Evolutionary conservation across 192 early-diverging fungal genomes (phyloP).

Genomic region (Mortierella claussenii): DNA sequence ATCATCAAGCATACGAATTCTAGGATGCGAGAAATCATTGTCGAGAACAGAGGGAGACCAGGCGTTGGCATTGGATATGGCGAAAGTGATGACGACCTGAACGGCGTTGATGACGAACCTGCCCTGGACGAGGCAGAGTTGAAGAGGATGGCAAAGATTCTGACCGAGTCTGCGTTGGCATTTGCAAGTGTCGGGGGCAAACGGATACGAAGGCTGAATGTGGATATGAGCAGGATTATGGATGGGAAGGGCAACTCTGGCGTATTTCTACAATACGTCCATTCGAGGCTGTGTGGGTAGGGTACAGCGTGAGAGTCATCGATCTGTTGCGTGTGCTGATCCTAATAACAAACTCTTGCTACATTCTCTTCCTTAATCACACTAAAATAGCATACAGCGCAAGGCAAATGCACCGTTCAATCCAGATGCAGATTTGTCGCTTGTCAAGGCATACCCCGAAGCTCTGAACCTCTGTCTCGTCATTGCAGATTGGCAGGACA

Average conservation of each 20-base stretch:
- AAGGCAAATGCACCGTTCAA: slow-evolving; percentile 59
- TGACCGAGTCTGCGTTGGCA: slow-evolving; percentile 33
- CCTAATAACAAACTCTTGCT: not conserved
- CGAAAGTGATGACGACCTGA: slow-evolving; percentile 1
- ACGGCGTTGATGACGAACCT: not conserved
- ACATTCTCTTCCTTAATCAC: no score
- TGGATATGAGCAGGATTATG: slow-evolving; percentile 45
- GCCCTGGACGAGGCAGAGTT: slow-evolving; percentile 22
- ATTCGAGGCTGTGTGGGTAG: slow-evolving; percentile 88
- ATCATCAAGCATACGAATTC: slow-evolving; percentile 18
- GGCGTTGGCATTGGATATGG: slow-evolving; percentile 4
- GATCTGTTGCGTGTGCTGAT: not conserved
- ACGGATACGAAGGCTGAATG: slow-evolving; percentile 15
- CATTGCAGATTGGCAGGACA: slow-evolving; percentile 82
- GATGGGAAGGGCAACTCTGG: slow-evolving; percentile 93
- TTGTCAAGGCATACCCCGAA: slow-evolving; percentile 70
- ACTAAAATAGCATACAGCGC: slow-evolving; percentile 89
- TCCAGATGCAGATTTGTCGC: slow-evolving; percentile 62
- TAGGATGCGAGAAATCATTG: slow-evolving; percentile 30
- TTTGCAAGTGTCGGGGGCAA: slow-evolving; percentile 21
- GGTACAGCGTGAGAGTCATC: no score
- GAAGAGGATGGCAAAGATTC: slow-evolving; percentile 20
- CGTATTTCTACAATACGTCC: slow-evolving; percentile 94
- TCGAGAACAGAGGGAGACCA: slow-evolving; percentile 25
- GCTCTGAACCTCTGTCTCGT: slow-evolving; percentile 74